A percentile compares a stretch with the other conserved stretches of the same genome.
phyloP scores from a whole-genome alignment of 805 yeast genomes.

The Yamadazyma olivae region DNA sequence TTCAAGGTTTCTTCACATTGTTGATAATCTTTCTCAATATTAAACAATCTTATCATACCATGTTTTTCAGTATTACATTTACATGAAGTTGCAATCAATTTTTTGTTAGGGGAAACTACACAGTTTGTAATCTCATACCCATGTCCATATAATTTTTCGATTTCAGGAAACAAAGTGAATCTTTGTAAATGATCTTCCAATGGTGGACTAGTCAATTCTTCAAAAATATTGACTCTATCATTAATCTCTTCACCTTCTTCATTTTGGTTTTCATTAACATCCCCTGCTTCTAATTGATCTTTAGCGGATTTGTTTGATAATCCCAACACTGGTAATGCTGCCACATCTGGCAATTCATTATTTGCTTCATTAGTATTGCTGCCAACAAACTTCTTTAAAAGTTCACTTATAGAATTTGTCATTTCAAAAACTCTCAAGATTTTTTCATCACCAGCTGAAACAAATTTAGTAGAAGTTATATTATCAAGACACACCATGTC shows the following conservation, averaged over 20 bases:
- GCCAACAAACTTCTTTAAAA: constrained; percentile 55
- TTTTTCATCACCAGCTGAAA: constrained; percentile 96
- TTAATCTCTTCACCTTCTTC: constrained; percentile 36
- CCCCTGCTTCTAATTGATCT: constrained; percentile 42
- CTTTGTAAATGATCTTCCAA: constrained; percentile 89
- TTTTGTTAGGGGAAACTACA: constrained; percentile 63
- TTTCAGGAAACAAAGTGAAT: constrained; percentile 91
- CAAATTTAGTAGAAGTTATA: constrained; percentile 59
- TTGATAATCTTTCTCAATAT: constrained; percentile 52
- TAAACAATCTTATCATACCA: constrained; percentile 80
- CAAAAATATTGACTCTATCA: constrained; percentile 44
- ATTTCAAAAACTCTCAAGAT: constrained; percentile 83
- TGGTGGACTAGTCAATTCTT: constrained; percentile 59
- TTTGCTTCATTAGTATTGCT: constrained; percentile 25
- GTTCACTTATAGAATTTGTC: constrained; percentile 71
- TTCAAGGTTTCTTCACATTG: constrained; percentile 44
- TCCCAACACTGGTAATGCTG: constrained; percentile 90
- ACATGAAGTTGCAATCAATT: constrained; percentile 84
- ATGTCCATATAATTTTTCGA: constrained; percentile 93
- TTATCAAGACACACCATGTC: constrained; percentile 84
- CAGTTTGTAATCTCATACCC: constrained; percentile 90
- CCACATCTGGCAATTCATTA: constrained; percentile 65
- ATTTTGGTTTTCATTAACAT: constrained; percentile 33
- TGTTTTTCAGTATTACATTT: constrained; percentile 80
- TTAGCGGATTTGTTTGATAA: constrained; percentile 84